Evolutionary conservation across 352 stramenopile genomes (phyloP).

Genomic region (Phytophthora syringae): DNA sequence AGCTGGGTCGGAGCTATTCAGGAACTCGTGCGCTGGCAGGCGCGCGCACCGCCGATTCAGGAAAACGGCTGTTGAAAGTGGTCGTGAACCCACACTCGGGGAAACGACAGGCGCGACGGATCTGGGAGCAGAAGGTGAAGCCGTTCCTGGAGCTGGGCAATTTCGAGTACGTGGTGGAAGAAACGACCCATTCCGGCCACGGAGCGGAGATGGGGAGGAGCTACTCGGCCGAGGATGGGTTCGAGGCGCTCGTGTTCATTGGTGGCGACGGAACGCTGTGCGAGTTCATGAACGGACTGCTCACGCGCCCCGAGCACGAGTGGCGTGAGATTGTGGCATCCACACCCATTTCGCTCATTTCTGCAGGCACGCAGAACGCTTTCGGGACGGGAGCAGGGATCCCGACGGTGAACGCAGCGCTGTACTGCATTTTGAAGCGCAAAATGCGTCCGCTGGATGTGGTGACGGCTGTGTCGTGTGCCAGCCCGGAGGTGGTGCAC

Average conservation of each 20-base stretch:
- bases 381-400: constrained; percentile 79
- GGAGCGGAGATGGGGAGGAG: constrained; percentile 78
- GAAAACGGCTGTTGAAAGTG: constrained; percentile 83
- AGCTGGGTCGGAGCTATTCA: constrained; percentile 75
- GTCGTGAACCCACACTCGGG: constrained; percentile 86
- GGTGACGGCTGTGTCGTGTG: constrained; percentile 63
- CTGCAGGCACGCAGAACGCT: constrained; percentile 83
- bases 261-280: constrained; percentile 78
- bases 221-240: constrained; percentile 77
- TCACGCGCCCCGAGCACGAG: constrained; percentile 75
- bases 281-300: constrained; percentile 85
- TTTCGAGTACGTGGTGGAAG: constrained; percentile 78
- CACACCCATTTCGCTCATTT: constrained; percentile 84
- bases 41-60: constrained; percentile 63
- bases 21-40: constrained; percentile 85
- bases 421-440: constrained; percentile 87
- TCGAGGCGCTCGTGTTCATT: constrained; percentile 83
- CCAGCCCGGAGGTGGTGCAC: constrained; percentile 69
- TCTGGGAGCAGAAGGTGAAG: constrained; percentile 79
- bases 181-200: constrained; percentile 77
- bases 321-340: constrained; percentile 84
- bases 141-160: constrained; percentile 81
- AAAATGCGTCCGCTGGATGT: constrained; percentile 85
- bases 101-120: constrained; percentile 62
- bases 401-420: constrained; percentile 63